Evolutionary conservation across 2,329 filamentous ascomycete genomes (phyloP).

Genomic region (Pestalotiopsis fici): DNA sequence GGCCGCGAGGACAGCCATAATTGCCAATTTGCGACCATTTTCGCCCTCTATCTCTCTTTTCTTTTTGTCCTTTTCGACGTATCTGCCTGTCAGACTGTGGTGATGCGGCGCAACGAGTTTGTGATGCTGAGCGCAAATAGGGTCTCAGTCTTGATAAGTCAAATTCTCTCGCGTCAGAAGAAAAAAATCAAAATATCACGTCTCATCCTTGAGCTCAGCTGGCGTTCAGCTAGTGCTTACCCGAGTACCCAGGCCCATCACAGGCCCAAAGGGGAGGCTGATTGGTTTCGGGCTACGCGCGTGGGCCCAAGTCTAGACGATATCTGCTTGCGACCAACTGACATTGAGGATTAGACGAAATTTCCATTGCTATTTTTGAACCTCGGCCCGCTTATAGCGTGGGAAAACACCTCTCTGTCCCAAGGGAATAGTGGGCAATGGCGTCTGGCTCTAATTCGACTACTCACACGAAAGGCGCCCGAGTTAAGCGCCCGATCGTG

Average conservation of each 20-base stretch:
- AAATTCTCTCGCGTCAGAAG: not conserved
- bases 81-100: no score
- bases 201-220: not conserved
- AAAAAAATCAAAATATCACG: not conserved
- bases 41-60: not conserved
- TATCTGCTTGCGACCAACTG: not conserved
- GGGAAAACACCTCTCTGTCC: no score
- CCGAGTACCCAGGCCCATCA: not conserved
- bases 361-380: not conserved
- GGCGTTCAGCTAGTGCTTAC: not conserved
- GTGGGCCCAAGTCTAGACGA: not conserved
- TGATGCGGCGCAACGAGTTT: no score
- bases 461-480: not conserved
- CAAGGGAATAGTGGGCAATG: not conserved
- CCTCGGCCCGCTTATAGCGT: not conserved
- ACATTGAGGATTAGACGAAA: not conserved
- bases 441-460: not conserved
- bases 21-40: constrained; percentile 18
- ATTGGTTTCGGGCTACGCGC: not conserved
- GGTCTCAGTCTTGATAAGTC: no score
- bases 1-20: constrained; percentile 18
- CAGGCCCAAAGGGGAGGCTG: not conserved
- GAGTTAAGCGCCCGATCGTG: not conserved
- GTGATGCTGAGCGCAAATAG: no score
- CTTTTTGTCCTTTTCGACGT: no score